These are phyloP conservation scores for Claviceps maximensis DNA, from an alignment of 2,329 filamentous ascomycete species.

Conservation along the genomic window DNA sequence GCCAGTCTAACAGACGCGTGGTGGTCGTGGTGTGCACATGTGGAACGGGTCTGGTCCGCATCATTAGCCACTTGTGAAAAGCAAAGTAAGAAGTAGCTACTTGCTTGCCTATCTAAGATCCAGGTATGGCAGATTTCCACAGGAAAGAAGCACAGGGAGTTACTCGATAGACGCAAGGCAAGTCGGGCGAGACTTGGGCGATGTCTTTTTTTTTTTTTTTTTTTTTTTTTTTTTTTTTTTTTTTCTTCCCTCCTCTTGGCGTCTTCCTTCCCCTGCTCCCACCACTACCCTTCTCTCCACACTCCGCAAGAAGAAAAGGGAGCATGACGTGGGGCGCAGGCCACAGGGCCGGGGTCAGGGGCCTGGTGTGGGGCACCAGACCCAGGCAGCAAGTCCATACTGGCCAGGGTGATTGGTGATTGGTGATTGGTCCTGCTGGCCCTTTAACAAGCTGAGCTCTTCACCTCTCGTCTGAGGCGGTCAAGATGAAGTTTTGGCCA, in stretches of 20 bases:
- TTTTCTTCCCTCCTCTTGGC: neutral
- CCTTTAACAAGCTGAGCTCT: too few species aligned
- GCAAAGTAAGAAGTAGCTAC: too few species aligned
- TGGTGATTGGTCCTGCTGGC: neutral
- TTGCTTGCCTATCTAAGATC: too few species aligned
- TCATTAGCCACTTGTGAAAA: neutral
- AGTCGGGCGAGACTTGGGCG: neutral
- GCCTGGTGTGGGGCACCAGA: too few species aligned
- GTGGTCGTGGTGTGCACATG: neutral
- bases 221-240: neutral
- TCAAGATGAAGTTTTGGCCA: too few species aligned
- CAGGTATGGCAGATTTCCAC: too few species aligned
- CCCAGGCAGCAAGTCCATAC: neutral
- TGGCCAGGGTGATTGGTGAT: too few species aligned
- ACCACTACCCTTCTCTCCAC: neutral
- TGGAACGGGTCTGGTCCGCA: neutral
- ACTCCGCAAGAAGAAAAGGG: neutral
- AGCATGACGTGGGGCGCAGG: neutral
- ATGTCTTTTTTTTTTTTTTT: conserved; percentile 2
- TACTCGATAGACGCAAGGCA: neutral
- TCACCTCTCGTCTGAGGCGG: neutral
- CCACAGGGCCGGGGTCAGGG: neutral
- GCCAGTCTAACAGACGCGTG: too few species aligned
- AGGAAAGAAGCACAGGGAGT: too few species aligned
- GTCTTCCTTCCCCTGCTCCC: neutral